Evolutionary conservation across 106 monocot species (phyloP), one percentile per base, ranked within the genome.

Genomic region (Acorus gramineus): DNA sequence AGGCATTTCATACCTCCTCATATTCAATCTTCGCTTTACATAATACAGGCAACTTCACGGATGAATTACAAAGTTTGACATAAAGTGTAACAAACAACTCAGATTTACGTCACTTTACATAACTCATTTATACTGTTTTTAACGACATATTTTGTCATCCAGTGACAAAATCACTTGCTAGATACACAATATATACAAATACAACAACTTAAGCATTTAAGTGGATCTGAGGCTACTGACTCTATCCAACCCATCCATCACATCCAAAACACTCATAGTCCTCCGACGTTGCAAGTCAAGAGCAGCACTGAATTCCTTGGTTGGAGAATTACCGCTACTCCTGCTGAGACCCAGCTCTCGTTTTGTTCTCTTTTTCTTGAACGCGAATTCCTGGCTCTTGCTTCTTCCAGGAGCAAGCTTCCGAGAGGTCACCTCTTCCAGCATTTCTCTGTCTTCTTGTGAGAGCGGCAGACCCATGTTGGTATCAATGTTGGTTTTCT

Each of bases 321-420:
- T 59, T 3, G 81, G 89, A 50, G 93, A 86, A 73, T 67, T 81
- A 60, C 71, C 83, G 7, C 60, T 72, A 52, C 89, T 89, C 81
- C 78, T 74, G 50, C 74, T 77, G 11, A 69, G 57, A 49, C 51
- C 57, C 51, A 57, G 65, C 5, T 49, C 61, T n/a, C 52, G 54
- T 11, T 55, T 56, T 7, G 57, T 62, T 57, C 56, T 55, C 8
- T 50, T 69, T 28, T 46, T 78, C 11, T 55, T 53, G 5, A 12
- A 55, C 14, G 44, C 42, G 49, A 58, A 65, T 50, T 66, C 79
- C 13, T 65, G 71, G 61, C 93, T 89, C 66, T 79, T 89, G 74
- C 93, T 89, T 66, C 89, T 79, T 13, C 76, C 73, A 3, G 79
- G 69, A 4, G 62, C 65, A 7, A 14, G 49, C 47, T 63, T 72